Evolutionary conservation across 2,329 filamentous ascomycete genomes (phyloP).

Genomic region (Cladosporium cucumerinum): DNA sequence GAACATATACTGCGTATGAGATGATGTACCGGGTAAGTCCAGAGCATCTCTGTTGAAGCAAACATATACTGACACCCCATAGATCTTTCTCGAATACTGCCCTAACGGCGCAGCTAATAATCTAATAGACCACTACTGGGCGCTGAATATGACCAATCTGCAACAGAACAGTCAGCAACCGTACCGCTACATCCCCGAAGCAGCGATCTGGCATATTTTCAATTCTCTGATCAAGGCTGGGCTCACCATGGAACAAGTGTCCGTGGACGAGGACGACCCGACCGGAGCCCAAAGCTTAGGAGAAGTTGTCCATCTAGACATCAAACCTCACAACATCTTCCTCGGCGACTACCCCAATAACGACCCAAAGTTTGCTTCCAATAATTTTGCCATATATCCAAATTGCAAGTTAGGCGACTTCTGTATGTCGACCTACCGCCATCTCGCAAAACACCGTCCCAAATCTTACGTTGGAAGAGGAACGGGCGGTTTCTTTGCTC

Average conservation of each 20-base stretch:
- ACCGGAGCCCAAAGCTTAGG: background rate
- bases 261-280: too few relatives aligned
- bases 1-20: background rate
- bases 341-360: background rate
- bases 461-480: background rate
- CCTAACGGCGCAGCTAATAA: background rate
- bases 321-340: slow-evolving; percentile 89
- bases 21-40: background rate
- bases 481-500: background rate
- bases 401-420: slow-evolving; percentile 14
- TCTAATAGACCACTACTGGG: background rate
- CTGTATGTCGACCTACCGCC: slow-evolving; percentile 1
- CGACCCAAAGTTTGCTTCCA: background rate
- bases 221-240: slow-evolving; percentile 19
- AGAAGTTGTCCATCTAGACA: slow-evolving; percentile 66
- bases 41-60: background rate
- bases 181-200: slow-evolving; percentile 16
- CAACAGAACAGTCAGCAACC: background rate
- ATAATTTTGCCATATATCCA: background rate
- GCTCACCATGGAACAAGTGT: slow-evolving; percentile 17
- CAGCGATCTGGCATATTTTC: slow-evolving; percentile 20
- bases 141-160: background rate
- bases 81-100: background rate
- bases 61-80: background rate
- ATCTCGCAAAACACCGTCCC: too few relatives aligned